Evolutionary conservation across 1,284 basidiomycete species (phyloP), one percentile per base, ranked within the genome.

Genomic region (Boletus sp.): DNA sequence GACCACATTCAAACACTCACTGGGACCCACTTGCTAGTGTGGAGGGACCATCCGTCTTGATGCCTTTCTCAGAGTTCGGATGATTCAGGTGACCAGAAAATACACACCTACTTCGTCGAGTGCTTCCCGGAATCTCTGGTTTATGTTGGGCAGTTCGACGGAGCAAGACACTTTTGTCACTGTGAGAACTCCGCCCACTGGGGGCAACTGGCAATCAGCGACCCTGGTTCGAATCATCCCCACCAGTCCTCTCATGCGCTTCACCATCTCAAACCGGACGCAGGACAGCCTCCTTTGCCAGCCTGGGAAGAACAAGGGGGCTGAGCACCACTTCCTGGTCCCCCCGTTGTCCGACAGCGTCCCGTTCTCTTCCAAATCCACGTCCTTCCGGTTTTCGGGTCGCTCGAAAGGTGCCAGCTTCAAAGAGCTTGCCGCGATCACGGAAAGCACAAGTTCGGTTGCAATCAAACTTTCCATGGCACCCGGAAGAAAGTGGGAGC

Each of bases 181-280:
- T 43, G 32, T 47, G 43, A 26, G 45, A 46, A 36, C n/a, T 14
- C 19, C 19, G n/a, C 9, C 6, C 29, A n/a, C 16, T 10, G 12
- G 4, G 17, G 8, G 27, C 30, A 7, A 44, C 27, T 30, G 29
- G 13, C 44, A 23, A 17, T 22, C 9, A 27, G 44, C 36, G 23
- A 9, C 20, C 22, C 7, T 6, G 9, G 25, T 26, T 10, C 25
- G 25, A 26, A 5, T 10, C 25, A 5, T 26, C 25, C 12, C 10
- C 29, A n/a, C 8, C n/a, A 4, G n/a, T 16, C 8, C 14, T 30
- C 8, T 16, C 39, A 78, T 77, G 74, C 64, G 55, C 32, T 56
- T 77, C 47, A 68, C 67, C 9, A 61, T 81, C 51, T 65, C 70
- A 25, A 80, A 80, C 50, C 69, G 75, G 42, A 76, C 77, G 4